Evolutionary conservation across 2,329 filamentous ascomycete genomes (phyloP).

Genomic region (Paraphaeosphaeria minitans): DNA sequence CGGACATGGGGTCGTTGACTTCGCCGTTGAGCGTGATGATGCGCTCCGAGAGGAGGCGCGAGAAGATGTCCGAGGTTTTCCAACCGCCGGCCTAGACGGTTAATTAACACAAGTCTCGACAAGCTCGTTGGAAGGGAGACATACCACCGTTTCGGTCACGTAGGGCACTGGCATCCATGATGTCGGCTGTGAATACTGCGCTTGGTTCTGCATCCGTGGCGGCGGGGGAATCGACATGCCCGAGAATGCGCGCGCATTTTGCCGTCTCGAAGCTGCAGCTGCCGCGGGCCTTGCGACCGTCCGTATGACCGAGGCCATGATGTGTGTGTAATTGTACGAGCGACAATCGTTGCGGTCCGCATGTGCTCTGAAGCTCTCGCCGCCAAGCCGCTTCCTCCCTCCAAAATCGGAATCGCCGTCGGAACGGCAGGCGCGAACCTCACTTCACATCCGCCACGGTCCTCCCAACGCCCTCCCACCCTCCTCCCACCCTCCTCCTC

Average conservation of each 20-base stretch:
- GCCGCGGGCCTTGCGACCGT: constrained; percentile 26
- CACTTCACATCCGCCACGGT: not conserved
- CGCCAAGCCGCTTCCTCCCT: constrained; percentile 20
- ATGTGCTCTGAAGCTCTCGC: constrained; percentile 15
- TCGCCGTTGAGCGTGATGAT: constrained; percentile 93
- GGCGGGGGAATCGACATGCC: constrained; percentile 21
- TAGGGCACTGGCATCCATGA: constrained; percentile 55
- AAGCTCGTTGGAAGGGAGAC: constrained; percentile 14
- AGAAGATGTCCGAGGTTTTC: constrained; percentile 58
- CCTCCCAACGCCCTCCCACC: too few species aligned
- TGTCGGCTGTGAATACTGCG: constrained; percentile 30
- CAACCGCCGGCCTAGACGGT: constrained; percentile 54
- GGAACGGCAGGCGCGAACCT: constrained; percentile 6
- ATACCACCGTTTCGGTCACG: constrained; percentile 57
- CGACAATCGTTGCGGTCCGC: constrained; percentile 3
- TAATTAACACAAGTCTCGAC: constrained; percentile 23
- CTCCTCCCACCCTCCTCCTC: too few species aligned
- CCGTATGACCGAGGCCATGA: constrained; percentile 41
- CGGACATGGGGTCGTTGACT: constrained; percentile 87
- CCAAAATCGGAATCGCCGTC: constrained; percentile 23
- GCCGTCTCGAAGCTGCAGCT: constrained; percentile 15
- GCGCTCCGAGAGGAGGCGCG: constrained; percentile 68
- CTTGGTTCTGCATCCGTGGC: constrained; percentile 18
- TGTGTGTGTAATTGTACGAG: constrained; percentile 23
- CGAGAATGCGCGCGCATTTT: constrained; percentile 32